These are phyloP conservation scores for Cordyceps farinosa DNA, from an alignment of 2,329 filamentous ascomycete genomes.

Conservation along the genomic window DNA sequence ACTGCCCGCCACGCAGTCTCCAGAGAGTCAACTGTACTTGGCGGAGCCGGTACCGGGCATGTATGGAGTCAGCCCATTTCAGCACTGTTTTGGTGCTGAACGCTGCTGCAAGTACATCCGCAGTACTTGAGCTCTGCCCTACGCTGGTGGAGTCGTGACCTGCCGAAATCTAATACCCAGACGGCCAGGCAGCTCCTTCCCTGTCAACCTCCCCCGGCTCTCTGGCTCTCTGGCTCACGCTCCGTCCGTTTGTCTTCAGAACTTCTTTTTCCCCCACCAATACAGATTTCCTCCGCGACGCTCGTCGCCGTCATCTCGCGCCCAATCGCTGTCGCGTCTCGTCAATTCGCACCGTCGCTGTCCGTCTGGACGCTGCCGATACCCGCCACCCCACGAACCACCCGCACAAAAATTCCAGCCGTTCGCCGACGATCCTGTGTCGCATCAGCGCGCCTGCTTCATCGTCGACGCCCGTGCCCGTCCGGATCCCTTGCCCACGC, in stretches of 20 bases:
- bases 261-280: slow-evolving; percentile 5
- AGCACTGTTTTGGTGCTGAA: no score
- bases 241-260: background rate
- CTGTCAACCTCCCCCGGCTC: background rate
- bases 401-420: background rate
- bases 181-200: background rate
- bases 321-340: background rate
- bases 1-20: background rate
- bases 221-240: background rate
- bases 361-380: background rate
- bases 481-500: background rate
- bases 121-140: background rate
- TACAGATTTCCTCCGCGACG: background rate
- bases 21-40: no score
- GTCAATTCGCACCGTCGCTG: background rate
- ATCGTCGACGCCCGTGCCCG: background rate
- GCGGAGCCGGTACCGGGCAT: background rate
- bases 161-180: background rate
- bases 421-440: background rate
- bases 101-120: background rate
- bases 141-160: background rate
- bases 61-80: background rate
- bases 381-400: background rate
- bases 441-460: background rate
- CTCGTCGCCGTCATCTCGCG: background rate